phyloP scores from a whole-genome alignment of 257 asterid species.

The Solanum bukasovii region DNA sequence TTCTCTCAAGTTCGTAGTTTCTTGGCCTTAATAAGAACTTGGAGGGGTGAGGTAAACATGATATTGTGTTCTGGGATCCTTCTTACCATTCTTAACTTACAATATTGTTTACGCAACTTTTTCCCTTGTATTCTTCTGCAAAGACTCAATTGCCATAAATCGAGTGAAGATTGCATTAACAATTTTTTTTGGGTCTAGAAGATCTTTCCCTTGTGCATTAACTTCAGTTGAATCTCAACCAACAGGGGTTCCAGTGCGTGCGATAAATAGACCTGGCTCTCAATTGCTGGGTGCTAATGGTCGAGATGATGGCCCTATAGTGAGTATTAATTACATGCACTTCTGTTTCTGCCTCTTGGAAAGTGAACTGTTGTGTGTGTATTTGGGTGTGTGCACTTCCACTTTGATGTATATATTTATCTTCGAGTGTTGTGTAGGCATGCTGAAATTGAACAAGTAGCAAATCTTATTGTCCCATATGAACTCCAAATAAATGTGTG shows the following conservation, averaged over 20 bases:
- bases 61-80: background rate
- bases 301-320: constrained; percentile 95
- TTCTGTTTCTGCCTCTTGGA: background rate
- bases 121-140: background rate
- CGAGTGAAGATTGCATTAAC: background rate
- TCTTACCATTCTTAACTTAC: background rate
- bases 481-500: background rate
- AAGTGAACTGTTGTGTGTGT: background rate
- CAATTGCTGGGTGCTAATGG: constrained; percentile 90
- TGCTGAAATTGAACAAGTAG: background rate
- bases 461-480: background rate
- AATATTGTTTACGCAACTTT: background rate
- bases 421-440: background rate
- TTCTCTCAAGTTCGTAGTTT: background rate
- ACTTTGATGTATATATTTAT: background rate
- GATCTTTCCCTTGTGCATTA: background rate
- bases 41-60: background rate
- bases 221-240: constrained; percentile 8
- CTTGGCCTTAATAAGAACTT: background rate
- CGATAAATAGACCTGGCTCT: constrained; percentile 83
- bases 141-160: background rate
- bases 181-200: background rate
- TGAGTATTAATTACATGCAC: constrained; percentile 29
- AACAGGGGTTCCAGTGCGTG: constrained; percentile 81
- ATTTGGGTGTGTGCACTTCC: background rate